Evolutionary conservation across 2,329 filamentous ascomycete genomes (phyloP), one percentile per base, ranked within the genome.

Genomic region (Colletotrichum coccodes): DNA sequence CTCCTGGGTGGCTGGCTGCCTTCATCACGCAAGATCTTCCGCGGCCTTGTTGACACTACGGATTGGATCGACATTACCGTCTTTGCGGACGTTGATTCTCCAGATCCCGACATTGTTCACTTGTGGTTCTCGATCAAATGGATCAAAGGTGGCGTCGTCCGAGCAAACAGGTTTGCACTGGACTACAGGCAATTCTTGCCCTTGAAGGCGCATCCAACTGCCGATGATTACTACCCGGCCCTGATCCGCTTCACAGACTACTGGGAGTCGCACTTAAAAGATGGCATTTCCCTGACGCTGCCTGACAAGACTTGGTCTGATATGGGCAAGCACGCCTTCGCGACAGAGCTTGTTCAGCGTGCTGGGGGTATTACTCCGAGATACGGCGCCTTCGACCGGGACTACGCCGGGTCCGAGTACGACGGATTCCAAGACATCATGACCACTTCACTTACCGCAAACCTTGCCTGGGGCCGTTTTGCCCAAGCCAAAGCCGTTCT

Each of bases 361-460:
- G 49, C 36, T 7, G 49, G 49, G n/a, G 60, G 60, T 36, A 38
- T 63, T n/a, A 34, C 50, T 18, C 60, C 60, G 1, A 32, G 60
- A n/a, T 63, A 56, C 50, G 59, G 59, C 49, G 59, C 59, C 34
- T 61, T 56, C 12, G 60, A 63, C 18, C 49, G 60, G 9, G 50
- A 63, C 50, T 63, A 63, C 9, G 60, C 47, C 16, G 60, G 60
- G 9, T 63, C 60, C 0, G 50, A 63, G 30, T 56, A 47, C 1
- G 60, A 57, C 60, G 60, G 60, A 9, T 56, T 63, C 11, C 60
- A 63, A 34, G 59, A 62, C 59, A 53, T 54, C 59, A 6, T 62
- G 26, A 54, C 59, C 26, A 54, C 36, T 26, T 62, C 59, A 6
- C 36, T 54, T 28, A 44, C 26, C n/a, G 59, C 59, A 1, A 62